Percentiles rank a stretch among this genome's conserved stretches.
These are phyloP conservation scores for Cladophialophora exuberans DNA, from an alignment of 2,329 filamentous ascomycete genomes.

Conservation along the genomic window DNA sequence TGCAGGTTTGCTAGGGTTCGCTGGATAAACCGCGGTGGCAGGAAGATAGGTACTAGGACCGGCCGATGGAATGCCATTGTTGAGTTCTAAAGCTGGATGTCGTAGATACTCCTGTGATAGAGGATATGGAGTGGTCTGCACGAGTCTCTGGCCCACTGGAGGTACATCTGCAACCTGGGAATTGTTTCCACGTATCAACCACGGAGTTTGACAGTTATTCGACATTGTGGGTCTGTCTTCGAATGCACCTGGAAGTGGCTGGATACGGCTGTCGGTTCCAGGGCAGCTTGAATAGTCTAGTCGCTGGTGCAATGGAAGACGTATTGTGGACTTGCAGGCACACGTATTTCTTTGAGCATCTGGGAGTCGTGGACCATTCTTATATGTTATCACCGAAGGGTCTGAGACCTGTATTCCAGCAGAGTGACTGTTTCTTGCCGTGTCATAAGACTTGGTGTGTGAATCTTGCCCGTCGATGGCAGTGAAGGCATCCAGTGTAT, in stretches of 20 bases:
- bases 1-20: no score
- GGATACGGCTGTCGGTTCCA: background rate
- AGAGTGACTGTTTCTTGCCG: constrained; percentile 18
- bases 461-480: constrained; percentile 9
- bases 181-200: background rate
- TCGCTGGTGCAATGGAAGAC: background rate
- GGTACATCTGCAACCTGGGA: no score
- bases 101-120: no score
- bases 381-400: background rate
- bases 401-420: background rate
- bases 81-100: no score
- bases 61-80: no score
- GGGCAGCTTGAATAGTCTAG: background rate
- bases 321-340: background rate
- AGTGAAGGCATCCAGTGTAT: constrained; percentile 18
- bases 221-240: background rate
- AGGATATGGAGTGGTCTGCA: no score
- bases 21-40: background rate
- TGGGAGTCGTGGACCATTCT: background rate
- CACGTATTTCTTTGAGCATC: constrained; percentile 3
- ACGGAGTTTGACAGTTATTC: background rate
- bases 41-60: no score
- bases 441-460: constrained; percentile 21
- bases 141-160: no score
- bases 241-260: background rate